Conservation (phyloP, 2,329 filamentous ascomycete genomes). For the Huntiella omanensis region DNA sequence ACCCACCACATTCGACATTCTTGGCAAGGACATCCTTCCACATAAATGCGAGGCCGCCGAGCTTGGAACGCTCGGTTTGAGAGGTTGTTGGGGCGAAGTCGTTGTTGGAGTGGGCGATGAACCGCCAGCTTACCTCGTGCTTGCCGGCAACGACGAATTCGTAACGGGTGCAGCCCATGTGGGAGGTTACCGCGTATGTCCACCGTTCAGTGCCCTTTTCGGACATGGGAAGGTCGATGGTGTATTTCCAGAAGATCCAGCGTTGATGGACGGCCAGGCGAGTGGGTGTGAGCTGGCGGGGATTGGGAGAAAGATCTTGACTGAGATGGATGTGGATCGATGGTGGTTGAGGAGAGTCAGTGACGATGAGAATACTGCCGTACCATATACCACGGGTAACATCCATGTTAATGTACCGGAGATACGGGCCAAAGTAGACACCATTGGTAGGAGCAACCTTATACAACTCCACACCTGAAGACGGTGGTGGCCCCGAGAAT, state of each 20-base stretch:
- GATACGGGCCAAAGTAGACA: slow-evolving; percentile 92
- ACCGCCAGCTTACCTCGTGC: slow-evolving; percentile 82
- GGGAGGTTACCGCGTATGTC: slow-evolving; percentile 96
- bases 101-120: slow-evolving; percentile 89
- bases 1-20: slow-evolving; percentile 88
- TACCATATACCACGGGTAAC: slow-evolving; percentile 78
- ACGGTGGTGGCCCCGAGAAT: slow-evolving; percentile 75
- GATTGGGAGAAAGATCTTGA: slow-evolving; percentile 78
- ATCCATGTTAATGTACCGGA: slow-evolving; percentile 95
- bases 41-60: slow-evolving; percentile 87
- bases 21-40: slow-evolving; percentile 98
- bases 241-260: slow-evolving; percentile 93
- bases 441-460: slow-evolving; percentile 85
- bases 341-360: slow-evolving; percentile 76
- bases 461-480: slow-evolving; percentile 82
- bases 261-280: slow-evolving; percentile 77
- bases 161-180: slow-evolving; percentile 92
- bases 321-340: slow-evolving; percentile 93
- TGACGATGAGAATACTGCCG: slow-evolving; percentile 83
- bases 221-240: slow-evolving; percentile 76
- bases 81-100: slow-evolving; percentile 83
- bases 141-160: slow-evolving; percentile 90
- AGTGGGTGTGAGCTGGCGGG: slow-evolving; percentile 63
- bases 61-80: slow-evolving; percentile 63
- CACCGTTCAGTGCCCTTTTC: slow-evolving; percentile 66